These are phyloP conservation scores for Penicillium sp. DNA, from an alignment of 2,329 filamentous ascomycete species.

Conservation along the genomic window DNA sequence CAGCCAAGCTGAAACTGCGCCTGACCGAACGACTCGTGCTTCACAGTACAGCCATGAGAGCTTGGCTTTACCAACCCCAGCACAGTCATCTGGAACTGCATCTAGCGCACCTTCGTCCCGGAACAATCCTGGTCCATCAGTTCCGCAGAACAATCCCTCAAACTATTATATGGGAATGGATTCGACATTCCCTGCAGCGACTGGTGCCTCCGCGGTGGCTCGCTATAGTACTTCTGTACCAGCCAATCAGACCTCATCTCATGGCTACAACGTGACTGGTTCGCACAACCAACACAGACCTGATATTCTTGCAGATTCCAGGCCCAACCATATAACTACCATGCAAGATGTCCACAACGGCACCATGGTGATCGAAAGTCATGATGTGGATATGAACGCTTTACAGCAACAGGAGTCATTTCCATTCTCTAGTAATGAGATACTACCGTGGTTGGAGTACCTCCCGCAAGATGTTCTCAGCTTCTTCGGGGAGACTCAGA, in stretches of 20 bases:
- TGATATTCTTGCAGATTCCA: constrained; percentile 13
- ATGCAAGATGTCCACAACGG: constrained; percentile 15
- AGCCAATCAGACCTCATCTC: constrained; percentile 17
- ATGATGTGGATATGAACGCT: constrained; percentile 68
- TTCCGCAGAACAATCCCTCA: no score
- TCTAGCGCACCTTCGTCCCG: no score
- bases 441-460: constrained; percentile 71
- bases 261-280: constrained; percentile 20
- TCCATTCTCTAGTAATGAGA: constrained; percentile 49
- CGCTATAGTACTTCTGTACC: constrained; percentile 20
- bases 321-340: constrained; percentile 15
- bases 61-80: constrained; percentile 20
- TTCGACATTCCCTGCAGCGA: constrained; percentile 36
- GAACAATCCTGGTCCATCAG: no score
- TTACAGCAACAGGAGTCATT: constrained; percentile 42
- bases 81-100: constrained; percentile 4
- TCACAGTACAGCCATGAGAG: constrained; percentile 26
- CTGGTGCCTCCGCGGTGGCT: constrained; percentile 19
- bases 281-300: constrained; percentile 13
- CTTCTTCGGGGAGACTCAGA: constrained; percentile 43
- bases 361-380: constrained; percentile 65
- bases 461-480: constrained; percentile 60
- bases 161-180: constrained; percentile 42
- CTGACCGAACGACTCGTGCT: constrained; percentile 27
- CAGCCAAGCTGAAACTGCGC: constrained; percentile 16